Evolutionary conservation across 148 eudicot species (phyloP).

Genomic region (Vaccinium darrowii): DNA sequence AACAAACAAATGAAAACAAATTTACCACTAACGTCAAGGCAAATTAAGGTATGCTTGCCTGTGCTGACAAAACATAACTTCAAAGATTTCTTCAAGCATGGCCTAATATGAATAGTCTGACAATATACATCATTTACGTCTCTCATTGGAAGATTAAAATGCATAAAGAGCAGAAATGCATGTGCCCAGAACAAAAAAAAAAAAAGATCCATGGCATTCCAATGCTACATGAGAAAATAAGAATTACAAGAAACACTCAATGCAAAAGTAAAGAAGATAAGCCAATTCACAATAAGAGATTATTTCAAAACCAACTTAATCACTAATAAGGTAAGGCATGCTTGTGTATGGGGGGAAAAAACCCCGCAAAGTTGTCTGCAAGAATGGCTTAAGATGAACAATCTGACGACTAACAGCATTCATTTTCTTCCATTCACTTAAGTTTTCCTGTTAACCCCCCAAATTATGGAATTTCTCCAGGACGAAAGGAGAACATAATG

Average conservation of each 20-base stretch:
- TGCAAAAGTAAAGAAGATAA: not conserved
- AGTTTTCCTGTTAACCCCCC: not conserved
- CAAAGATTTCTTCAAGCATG: not conserved
- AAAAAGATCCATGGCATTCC: not conserved
- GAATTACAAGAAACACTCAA: too few relatives aligned
- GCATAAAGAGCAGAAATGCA: not conserved
- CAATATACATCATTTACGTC: not conserved
- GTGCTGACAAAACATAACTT: slow-evolving; percentile 2
- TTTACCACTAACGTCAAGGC: not conserved
- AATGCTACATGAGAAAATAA: not conserved
- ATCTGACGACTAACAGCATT: not conserved
- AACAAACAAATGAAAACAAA: not conserved
- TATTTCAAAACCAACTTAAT: not conserved
- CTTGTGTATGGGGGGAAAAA: not conserved
- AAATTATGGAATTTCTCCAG: not conserved
- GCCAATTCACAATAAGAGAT: not conserved
- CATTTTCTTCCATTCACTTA: not conserved
- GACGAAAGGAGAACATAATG: not conserved
- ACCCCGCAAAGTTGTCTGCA: not conserved
- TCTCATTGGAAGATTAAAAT: slow-evolving; percentile 2
- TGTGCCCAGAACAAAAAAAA: not conserved
- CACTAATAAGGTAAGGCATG: not conserved
- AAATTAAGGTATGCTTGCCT: not conserved
- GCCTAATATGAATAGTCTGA: not conserved
- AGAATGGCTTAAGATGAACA: not conserved